Base-by-base conservation (phyloP, 2,329 filamentous ascomycete species). In the Pseudopithomyces maydicus region DNA sequence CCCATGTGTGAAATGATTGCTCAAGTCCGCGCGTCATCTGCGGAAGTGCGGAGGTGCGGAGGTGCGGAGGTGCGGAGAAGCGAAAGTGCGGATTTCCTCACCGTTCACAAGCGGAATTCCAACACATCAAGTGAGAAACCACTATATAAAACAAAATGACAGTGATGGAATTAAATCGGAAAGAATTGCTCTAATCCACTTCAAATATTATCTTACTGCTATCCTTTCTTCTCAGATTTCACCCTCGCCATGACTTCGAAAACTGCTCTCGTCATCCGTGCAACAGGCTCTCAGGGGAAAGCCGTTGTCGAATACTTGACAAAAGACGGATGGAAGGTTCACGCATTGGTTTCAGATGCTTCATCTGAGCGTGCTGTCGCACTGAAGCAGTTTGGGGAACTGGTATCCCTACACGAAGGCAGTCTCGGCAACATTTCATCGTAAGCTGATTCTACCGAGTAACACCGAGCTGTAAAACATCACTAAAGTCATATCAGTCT, bases 271-370 rank as follows among this genome's bases (percentile, higher is more conserved):
- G 58, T 69, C 11, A 56, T 63, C 33, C 61, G 66, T 17, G 64
- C 66, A 32, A 69, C 64, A 4, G 66, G 66, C 50, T 44, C 50
- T 11, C 64, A 67, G 56, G 61, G 64, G 2, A 60, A 47, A 36
- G 65, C 38, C 17, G 58, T 74, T 7, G 59, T 66, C 46, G 55
- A 67, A 20, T 62, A 74, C 50, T 62, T 78, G 0, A 57, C 69
- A 20, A 54, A 66, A 39, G 19, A 66, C 1, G 65, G 62, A 29
- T 66, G 69, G 59, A 59, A 65, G 32, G 61, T 76, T 4, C 72
- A 76, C 59, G 72, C 72, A 2, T 67, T 79, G 17, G 71, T 75
- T 2, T 63, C 67, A 45, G 70, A 74, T 39, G 43, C 59, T 6
- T 52, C 66, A 26, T 64, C 73, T 7, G 45, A 63, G 0, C 58